Evolutionary conservation across 108 stramenopile genomes (phyloP).

Genomic region (Nannochloropsis oceanica): DNA sequence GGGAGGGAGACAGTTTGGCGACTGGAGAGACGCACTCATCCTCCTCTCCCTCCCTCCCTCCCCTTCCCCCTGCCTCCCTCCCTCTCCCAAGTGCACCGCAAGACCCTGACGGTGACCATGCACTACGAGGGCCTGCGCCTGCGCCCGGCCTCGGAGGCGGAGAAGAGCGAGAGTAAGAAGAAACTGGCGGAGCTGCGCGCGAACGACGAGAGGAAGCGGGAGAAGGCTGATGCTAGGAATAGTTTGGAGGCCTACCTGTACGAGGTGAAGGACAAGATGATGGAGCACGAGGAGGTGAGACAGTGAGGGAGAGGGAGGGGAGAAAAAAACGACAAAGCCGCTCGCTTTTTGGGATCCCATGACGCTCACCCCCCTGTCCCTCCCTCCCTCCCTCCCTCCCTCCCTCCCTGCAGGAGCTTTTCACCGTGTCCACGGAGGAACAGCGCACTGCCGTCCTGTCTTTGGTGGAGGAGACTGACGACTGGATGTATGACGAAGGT

Average conservation of each 20-base stretch:
- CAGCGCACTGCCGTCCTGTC: constrained; percentile 66
- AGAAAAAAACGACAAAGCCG: background rate
- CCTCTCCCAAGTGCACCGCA: constrained; percentile 47
- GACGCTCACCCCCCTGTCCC: background rate
- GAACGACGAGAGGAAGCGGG: constrained; percentile 62
- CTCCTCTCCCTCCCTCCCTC: background rate
- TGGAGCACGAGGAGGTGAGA: background rate
- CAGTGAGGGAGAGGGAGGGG: background rate
- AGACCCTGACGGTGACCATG: constrained; percentile 26
- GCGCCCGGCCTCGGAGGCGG: constrained; percentile 22
- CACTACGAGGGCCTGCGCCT: background rate
- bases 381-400: background rate
- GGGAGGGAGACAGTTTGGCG: constrained; percentile 27
- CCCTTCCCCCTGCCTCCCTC: constrained; percentile 37
- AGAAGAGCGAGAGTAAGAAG: constrained; percentile 56
- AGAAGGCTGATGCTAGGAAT: constrained; percentile 71
- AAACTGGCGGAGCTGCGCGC: constrained; percentile 59
- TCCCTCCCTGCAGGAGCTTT: constrained; percentile 34
- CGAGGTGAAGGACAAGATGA: constrained; percentile 55
- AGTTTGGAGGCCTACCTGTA: constrained; percentile 84
- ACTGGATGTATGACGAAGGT: constrained; percentile 92
- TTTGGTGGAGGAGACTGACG: constrained; percentile 59
- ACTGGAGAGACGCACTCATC: constrained; percentile 31
- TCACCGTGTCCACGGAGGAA: constrained; percentile 71
- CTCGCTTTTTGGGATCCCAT: background rate